Percentiles rank a stretch among this genome's conserved stretches.
phyloP scores from a whole-genome alignment of 2,329 filamentous ascomycete genomes.

The Cordyceps pruinosa region DNA sequence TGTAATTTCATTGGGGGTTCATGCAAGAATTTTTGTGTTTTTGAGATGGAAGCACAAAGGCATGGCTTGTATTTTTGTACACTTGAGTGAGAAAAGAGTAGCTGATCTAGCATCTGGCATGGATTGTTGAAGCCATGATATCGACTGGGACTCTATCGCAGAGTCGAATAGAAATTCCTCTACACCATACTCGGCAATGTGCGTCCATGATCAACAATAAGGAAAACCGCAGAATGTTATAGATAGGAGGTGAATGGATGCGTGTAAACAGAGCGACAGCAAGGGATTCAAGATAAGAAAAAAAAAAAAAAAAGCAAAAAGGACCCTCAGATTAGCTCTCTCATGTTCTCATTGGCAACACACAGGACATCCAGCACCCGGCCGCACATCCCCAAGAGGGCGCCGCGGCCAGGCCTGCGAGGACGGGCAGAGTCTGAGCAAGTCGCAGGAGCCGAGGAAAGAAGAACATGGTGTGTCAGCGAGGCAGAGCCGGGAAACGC shows the following conservation, averaged over 20 bases:
- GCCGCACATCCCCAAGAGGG: neutral
- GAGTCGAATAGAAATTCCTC: neutral
- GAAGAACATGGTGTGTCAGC: neutral
- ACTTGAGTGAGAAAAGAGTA: neutral
- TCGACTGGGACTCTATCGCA: neutral
- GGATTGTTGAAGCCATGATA: neutral
- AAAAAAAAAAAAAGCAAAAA: conserved; percentile 11
- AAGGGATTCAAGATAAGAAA: too few relatives aligned
- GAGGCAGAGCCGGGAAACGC: neutral
- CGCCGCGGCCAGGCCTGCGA: neutral
- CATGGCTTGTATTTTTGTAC: conserved; percentile 6
- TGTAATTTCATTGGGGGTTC: neutral
- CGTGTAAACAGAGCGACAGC: too few relatives aligned
- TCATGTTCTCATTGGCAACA: conserved; percentile 47
- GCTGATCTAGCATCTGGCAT: neutral
- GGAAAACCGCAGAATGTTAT: too few relatives aligned
- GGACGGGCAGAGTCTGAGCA: conserved; percentile 11
- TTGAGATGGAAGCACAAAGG: neutral
- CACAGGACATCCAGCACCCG: conserved; percentile 15
- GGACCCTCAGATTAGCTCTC: conserved; percentile 52
- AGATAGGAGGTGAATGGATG: too few relatives aligned
- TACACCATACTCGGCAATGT: too few relatives aligned
- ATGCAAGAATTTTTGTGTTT: neutral
- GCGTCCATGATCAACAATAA: too few relatives aligned
- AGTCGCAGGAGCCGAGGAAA: conserved; percentile 11